Conservation (phyloP, 371 early-diverging fungal species). For the Fennellomyces sp. region DNA sequence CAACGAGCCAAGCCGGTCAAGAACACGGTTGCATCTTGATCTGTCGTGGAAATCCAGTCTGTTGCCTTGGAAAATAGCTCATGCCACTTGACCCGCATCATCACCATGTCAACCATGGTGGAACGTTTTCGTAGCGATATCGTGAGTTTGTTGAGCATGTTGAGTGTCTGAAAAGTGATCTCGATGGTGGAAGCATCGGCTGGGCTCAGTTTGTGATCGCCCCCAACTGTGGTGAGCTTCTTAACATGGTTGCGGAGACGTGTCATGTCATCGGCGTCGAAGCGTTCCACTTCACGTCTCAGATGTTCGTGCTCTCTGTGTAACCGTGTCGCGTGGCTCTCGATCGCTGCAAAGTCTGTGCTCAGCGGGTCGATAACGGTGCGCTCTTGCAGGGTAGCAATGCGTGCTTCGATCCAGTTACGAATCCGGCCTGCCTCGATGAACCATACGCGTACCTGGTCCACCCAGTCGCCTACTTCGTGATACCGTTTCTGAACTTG, state of each 20-base stretch:
- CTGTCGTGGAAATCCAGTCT: conserved; percentile 15
- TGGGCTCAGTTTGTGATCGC: conserved; percentile 32
- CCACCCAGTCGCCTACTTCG: conserved; percentile 47
- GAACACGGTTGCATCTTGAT: conserved; percentile 24
- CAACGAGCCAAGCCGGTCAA: conserved; percentile 1
- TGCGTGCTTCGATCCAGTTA: conserved; percentile 50
- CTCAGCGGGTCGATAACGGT: conserved; percentile 25
- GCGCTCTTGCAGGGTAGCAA: conserved; percentile 31
- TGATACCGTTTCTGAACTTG: conserved; percentile 31
- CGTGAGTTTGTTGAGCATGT: conserved; percentile 28
- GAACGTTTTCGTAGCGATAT: conserved; percentile 19
- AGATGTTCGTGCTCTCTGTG: conserved; percentile 33
- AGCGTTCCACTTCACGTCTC: conserved; percentile 47
- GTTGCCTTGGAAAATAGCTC: conserved; percentile 22
- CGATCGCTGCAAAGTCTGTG: conserved; percentile 7
- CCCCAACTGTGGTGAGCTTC: conserved; percentile 27
- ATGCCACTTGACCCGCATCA: conserved; percentile 36
- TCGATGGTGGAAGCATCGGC: conserved; percentile 57
- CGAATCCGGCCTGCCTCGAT: conserved; percentile 54
- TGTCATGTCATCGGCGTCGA: conserved; percentile 55
- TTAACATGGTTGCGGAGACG: conserved; percentile 57
- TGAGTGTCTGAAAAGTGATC: conserved; percentile 47
- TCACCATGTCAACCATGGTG: conserved; percentile 18
- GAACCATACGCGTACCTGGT: conserved; percentile 59
- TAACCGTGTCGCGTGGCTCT: conserved; percentile 17